These are phyloP conservation scores for Agarophyton chilense DNA, from an alignment of 23 red algal genomes.

Conservation along the genomic window DNA sequence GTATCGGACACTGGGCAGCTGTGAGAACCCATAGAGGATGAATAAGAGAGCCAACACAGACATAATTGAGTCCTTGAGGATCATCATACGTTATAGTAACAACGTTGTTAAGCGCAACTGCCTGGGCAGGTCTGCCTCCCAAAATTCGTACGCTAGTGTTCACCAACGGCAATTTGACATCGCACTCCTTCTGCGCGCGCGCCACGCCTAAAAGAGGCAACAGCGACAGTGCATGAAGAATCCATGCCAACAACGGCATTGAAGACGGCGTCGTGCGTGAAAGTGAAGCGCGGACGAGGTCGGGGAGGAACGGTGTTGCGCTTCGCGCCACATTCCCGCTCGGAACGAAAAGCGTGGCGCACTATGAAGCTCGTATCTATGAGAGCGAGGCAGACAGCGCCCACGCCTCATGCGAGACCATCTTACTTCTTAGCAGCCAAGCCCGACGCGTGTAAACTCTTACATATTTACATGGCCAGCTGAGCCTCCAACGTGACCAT, in stretches of 20 bases:
- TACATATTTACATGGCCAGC: not conserved
- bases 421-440: too few relatives aligned
- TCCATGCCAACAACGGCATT: slow-evolving; percentile 3
- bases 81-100: slow-evolving; percentile 20
- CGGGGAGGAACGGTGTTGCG: not conserved
- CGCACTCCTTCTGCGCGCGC: not conserved
- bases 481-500: not conserved
- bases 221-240: not conserved
- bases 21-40: slow-evolving; percentile 52
- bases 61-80: not conserved
- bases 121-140: slow-evolving; percentile 10
- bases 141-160: slow-evolving; percentile 46
- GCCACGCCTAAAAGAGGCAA: not conserved
- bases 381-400: too few relatives aligned
- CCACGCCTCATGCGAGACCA: not conserved
- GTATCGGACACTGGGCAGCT: slow-evolving; percentile 48
- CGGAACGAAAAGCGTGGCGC: not conserved
- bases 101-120: slow-evolving; percentile 44
- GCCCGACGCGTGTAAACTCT: slow-evolving; percentile 16
- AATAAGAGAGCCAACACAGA: slow-evolving; percentile 52
- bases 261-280: not conserved
- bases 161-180: not conserved
- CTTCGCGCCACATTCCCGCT: not conserved
- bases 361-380: too few relatives aligned
- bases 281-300: not conserved